Evolutionary conservation across 2,329 filamentous ascomycete species (phyloP).

Genomic region (Aplosporella prunicola): DNA sequence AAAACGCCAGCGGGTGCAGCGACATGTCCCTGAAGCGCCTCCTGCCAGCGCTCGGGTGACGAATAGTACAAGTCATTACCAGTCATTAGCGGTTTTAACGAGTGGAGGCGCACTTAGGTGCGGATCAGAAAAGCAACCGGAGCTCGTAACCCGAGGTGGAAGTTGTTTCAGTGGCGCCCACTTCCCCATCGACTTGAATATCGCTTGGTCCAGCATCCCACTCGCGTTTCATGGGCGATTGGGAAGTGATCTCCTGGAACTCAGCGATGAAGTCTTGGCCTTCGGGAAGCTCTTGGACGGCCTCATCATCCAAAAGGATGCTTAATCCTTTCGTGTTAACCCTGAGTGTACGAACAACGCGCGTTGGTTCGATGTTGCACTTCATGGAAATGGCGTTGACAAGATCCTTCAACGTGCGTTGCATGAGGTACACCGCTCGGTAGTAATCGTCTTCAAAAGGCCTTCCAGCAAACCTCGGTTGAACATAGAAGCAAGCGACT

Average conservation of each 20-base stretch:
- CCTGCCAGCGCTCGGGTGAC: conserved; percentile 8
- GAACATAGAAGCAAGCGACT: conserved; percentile 83
- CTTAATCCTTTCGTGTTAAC: conserved; percentile 66
- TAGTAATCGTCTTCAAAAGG: conserved; percentile 54
- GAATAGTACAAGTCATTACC: conserved; percentile 9
- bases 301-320: conserved; percentile 83
- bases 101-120: conserved; percentile 2
- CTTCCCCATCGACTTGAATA: conserved; percentile 40
- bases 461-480: conserved; percentile 43
- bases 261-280: conserved; percentile 79
- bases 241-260: conserved; percentile 52
- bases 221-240: conserved; percentile 40
- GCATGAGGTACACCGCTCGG: conserved; percentile 74
- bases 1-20: conserved; percentile 9
- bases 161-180: conserved; percentile 34
- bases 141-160: conserved; percentile 40
- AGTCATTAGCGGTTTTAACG: conserved; percentile 8
- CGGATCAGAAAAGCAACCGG: conserved; percentile 39
- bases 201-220: conserved; percentile 42
- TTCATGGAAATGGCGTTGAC: conserved; percentile 65
- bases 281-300: conserved; percentile 73
- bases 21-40: conserved; percentile 9
- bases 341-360: conserved; percentile 61
- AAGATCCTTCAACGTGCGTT: conserved; percentile 67
- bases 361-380: conserved; percentile 65